These are phyloP conservation scores for Streptanthus diversifolius DNA, from an alignment of 345 rosid genomes.

Conservation along the genomic window DNA sequence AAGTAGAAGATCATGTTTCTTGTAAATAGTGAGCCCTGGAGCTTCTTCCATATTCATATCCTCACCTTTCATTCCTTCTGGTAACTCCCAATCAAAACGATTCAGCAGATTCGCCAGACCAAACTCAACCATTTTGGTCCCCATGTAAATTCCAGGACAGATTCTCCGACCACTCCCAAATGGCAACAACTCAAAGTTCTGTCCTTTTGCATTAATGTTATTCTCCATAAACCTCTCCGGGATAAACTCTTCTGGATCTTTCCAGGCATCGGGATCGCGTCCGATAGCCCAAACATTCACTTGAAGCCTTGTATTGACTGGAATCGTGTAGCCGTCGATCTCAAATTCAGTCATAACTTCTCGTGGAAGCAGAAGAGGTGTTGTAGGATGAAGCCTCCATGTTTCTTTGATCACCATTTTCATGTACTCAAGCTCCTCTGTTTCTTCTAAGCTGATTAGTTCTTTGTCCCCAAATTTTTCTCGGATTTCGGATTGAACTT, in stretches of 20 bases:
- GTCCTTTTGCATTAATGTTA: slow-evolving; percentile 23
- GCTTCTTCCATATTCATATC: slow-evolving; percentile 43
- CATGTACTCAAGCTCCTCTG: background rate
- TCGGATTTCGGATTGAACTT: slow-evolving; percentile 44
- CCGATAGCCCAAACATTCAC: slow-evolving; percentile 42
- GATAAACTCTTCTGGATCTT: slow-evolving; percentile 32
- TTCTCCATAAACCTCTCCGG: slow-evolving; percentile 41
- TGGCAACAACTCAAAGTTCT: slow-evolving; percentile 7
- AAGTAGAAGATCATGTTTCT: slow-evolving; percentile 31
- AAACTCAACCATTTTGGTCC: slow-evolving; percentile 25
- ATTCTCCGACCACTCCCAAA: slow-evolving; percentile 16
- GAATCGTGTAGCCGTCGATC: slow-evolving; percentile 25
- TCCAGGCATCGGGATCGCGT: slow-evolving; percentile 42
- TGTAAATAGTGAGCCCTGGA: slow-evolving; percentile 25
- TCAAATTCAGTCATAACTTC: slow-evolving; percentile 35
- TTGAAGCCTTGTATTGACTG: slow-evolving; percentile 21
- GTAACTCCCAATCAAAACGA: slow-evolving; percentile 43
- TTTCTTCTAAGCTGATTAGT: slow-evolving; percentile 9
- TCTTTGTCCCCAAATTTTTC: background rate
- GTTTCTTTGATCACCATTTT: slow-evolving; percentile 15
- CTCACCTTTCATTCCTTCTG: slow-evolving; percentile 20
- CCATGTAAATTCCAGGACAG: slow-evolving; percentile 27
- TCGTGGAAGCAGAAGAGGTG: slow-evolving; percentile 31
- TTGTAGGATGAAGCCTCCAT: slow-evolving; percentile 18
- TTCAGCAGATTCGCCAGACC: slow-evolving; percentile 39